Base-by-base conservation (phyloP, 805 yeast genomes). In the Naumovozyma castellii region DNA sequence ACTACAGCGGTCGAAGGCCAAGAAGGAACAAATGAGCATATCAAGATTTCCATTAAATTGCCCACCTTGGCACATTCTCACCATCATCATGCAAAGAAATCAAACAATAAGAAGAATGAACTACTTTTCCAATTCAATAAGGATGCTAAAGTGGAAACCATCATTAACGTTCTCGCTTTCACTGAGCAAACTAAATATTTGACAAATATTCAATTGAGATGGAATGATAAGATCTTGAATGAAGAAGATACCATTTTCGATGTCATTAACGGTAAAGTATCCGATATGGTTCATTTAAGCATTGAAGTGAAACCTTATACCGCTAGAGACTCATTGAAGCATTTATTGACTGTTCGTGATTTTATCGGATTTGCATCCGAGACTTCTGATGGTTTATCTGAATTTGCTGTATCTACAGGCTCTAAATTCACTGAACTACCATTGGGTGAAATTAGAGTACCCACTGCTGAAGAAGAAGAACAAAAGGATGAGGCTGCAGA, bases 331-430 rank as follows among this genome's bases (percentile, higher is more conserved):
- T 58, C 53, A n/a, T 40, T 57, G 32, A 53, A 48, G 41, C 64
- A 61, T 42, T 43, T 59, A 5, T 37, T 56, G 14, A 47, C 53
- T 19, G 46, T 58, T 33, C 61, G 64, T 43, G 61, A 59, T 32
- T 51, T 55, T 32, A 39, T 61, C 35, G 66, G 66, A 1, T 59
- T 61, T 40, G 41, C 54, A 10, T 44, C 57, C 18, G 66, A 59
- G 41, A 43, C 57, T 17, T 53, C 44, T 2, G 66, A 61, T 41
- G 54, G 50, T 13, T 35, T 58, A 17, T 50, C 64, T 17, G 60
- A 57, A 16, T 59, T 46, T 48, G 59, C 64, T 1, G 42, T 53
- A 28, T 57, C 65, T 6, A 52, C 61, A 6, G 59, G 59, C 18
- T 46, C 56, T 8, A 58, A 53, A 36, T 58, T 59, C 42, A 47